Conservation (phyloP, 1,139 yeast species). For the Tardiomyces depauwii region DNA sequence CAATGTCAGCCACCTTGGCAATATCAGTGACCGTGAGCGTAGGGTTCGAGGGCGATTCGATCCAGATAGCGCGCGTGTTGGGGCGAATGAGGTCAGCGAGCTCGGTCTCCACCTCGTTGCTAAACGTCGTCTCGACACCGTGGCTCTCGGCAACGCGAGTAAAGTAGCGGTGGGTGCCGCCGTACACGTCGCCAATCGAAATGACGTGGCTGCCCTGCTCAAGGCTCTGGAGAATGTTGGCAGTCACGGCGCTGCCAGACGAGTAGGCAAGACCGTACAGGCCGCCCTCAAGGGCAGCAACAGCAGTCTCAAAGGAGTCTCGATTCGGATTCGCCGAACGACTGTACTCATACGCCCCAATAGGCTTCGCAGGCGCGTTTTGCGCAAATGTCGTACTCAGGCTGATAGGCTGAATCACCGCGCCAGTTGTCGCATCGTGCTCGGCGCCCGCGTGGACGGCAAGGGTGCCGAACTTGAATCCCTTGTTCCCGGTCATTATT, state of each 20-base stretch:
- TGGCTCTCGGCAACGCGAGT: constrained; percentile 77
- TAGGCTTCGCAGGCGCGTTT: constrained; percentile 60
- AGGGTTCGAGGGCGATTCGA: constrained; percentile 86
- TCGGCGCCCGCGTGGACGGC: constrained; percentile 83
- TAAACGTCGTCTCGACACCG: constrained; percentile 62
- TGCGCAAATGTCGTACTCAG: constrained; percentile 83
- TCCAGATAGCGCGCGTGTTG: constrained; percentile 70
- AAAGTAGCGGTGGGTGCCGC: constrained; percentile 89
- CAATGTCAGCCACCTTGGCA: constrained; percentile 42
- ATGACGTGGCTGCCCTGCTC: constrained; percentile 66
- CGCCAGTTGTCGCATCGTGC: constrained; percentile 67
- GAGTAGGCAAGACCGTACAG: constrained; percentile 70
- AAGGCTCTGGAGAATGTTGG: constrained; percentile 62
- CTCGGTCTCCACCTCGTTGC: constrained; percentile 52
- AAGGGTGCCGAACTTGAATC: constrained; percentile 52
- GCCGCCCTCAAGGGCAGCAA: constrained; percentile 73
- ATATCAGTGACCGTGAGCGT: constrained; percentile 71
- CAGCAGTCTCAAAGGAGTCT: constrained; percentile 67
- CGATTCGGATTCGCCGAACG: constrained; percentile 87
- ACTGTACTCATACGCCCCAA: constrained; percentile 77
- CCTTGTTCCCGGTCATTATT: constrained; percentile 10
- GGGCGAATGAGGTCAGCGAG: constrained; percentile 43
- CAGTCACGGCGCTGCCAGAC: constrained; percentile 83
- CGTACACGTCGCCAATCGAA: constrained; percentile 82
- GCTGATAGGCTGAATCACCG: constrained; percentile 79